Evolutionary conservation across 1,284 basidiomycete genomes (phyloP).

Genomic region (Malassezia sp.): DNA sequence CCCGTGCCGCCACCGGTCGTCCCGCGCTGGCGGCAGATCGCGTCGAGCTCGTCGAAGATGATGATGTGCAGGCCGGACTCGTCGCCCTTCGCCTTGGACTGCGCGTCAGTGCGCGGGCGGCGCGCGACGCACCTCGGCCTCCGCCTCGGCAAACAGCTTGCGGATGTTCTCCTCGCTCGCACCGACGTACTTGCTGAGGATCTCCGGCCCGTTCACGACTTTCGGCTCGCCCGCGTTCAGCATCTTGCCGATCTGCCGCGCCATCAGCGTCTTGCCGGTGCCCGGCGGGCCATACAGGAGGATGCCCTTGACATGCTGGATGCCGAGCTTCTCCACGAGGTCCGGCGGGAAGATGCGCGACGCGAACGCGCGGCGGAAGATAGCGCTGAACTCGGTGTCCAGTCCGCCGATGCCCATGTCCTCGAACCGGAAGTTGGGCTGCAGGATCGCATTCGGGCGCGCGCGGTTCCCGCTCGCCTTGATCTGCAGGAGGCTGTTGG

Average conservation of each 20-base stretch:
- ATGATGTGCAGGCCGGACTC: conserved; percentile 97
- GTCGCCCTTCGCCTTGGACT: conserved; percentile 96
- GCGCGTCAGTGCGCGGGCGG: no score
- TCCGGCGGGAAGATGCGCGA: conserved; percentile 94
- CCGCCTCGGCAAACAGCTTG: conserved; percentile 92
- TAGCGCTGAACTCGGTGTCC: conserved; percentile 85
- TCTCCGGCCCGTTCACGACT: conserved; percentile 95
- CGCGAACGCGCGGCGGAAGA: conserved; percentile 97
- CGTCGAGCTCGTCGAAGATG: conserved; percentile 98
- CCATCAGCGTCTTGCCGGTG: conserved; percentile 96
- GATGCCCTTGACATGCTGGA: conserved; percentile 96
- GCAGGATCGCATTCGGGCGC: conserved; percentile 84
- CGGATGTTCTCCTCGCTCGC: conserved; percentile 97
- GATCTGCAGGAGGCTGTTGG: conserved; percentile 70
- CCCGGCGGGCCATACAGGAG: conserved; percentile 91
- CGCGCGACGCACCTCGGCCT: no score
- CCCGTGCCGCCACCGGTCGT: conserved; percentile 62
- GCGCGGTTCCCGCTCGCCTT: conserved; percentile 88
- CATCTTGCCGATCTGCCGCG: conserved; percentile 98
- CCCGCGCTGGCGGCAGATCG: conserved; percentile 91
- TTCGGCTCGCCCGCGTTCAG: conserved; percentile 96
- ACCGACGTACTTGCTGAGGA: conserved; percentile 94
- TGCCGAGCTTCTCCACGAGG: conserved; percentile 92
- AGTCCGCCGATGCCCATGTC: conserved; percentile 99
- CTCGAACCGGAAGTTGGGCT: conserved; percentile 98